A percentile compares a stretch with the other conserved stretches of the same genome.
phyloP scores from a whole-genome alignment of 1,284 basidiomycete species.

The Ceratobasidium sp. region DNA sequence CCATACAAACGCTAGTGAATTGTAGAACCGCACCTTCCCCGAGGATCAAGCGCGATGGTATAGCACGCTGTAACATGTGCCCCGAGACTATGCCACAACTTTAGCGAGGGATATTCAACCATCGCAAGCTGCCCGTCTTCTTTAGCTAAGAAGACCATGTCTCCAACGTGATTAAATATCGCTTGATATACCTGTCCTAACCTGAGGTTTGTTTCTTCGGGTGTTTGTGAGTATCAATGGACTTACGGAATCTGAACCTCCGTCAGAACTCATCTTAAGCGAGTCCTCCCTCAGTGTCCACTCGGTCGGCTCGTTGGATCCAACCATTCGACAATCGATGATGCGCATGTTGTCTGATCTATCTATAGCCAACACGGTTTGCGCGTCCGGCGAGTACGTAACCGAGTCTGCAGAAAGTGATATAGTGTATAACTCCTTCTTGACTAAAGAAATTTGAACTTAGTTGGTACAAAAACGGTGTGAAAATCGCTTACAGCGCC shows the following conservation, averaged over 20 bases:
- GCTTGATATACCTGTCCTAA: constrained; percentile 33
- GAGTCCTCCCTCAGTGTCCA: constrained; percentile 32
- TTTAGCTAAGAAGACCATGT: constrained; percentile 37
- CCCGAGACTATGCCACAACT: constrained; percentile 62
- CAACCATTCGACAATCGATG: constrained; percentile 54
- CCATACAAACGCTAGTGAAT: neutral
- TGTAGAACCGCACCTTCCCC: constrained; percentile 60
- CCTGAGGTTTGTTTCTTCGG: neutral
- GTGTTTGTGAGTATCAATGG: neutral
- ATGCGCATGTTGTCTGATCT: constrained; percentile 68
- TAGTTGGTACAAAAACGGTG: neutral
- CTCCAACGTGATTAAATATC: constrained; percentile 36
- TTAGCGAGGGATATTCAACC: constrained; percentile 61
- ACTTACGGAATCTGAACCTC: constrained; percentile 35
- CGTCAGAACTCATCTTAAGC: constrained; percentile 18
- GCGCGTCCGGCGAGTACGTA: constrained; percentile 33
- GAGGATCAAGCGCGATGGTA: constrained; percentile 73
- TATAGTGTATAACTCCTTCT: constrained; percentile 25
- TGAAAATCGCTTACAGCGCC: constrained; percentile 60
- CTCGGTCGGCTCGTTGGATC: constrained; percentile 31
- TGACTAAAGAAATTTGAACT: neutral
- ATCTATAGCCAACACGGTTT: constrained; percentile 30
- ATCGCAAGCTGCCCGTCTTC: constrained; percentile 35
- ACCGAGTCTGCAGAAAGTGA: neutral
- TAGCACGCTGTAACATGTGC: constrained; percentile 78